Conservation (phyloP, 495 filamentous ascomycete species). For the Penicillium ucsense region DNA sequence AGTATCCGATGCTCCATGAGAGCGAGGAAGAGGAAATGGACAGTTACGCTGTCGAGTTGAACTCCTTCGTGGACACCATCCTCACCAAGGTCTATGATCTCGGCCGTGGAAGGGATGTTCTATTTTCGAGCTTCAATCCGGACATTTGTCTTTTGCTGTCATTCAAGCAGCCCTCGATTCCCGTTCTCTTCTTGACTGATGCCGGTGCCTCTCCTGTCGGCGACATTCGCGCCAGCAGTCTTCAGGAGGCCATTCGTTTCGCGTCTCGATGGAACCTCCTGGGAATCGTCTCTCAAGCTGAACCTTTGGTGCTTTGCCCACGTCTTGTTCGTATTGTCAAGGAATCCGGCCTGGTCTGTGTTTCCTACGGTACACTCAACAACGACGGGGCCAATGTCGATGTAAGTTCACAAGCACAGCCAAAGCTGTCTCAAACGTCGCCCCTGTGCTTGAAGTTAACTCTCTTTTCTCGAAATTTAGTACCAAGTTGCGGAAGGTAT, state of each 20-base stretch:
- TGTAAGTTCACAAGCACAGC: constrained; percentile 38
- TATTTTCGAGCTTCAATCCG: constrained; percentile 95
- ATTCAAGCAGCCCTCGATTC: constrained; percentile 94
- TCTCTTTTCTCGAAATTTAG: constrained; percentile 25
- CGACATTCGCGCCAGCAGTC: constrained; percentile 81
- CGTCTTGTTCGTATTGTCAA: constrained; percentile 94
- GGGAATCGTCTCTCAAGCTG: constrained; percentile 76
- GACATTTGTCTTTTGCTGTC: constrained; percentile 89
- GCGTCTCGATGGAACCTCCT: constrained; percentile 89
- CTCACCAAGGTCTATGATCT: constrained; percentile 76
- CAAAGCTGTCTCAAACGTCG: background rate
- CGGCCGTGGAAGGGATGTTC: constrained; percentile 66
- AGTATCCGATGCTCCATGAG: constrained; percentile 97
- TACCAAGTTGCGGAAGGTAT: constrained; percentile 91
- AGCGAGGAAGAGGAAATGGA: constrained; percentile 95
- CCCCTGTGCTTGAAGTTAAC: background rate
- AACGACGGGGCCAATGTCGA: constrained; percentile 79
- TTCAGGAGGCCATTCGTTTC: constrained; percentile 93
- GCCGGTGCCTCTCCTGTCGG: constrained; percentile 66
- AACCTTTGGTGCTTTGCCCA: constrained; percentile 78
- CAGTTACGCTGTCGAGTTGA: constrained; percentile 90
- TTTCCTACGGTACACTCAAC: constrained; percentile 86
- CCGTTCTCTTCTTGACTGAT: constrained; percentile 89
- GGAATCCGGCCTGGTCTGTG: constrained; percentile 85
- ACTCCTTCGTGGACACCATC: constrained; percentile 92